Conservation (phyloP, 352 stramenopile species). For the Thraustochytrium sp. region DNA sequence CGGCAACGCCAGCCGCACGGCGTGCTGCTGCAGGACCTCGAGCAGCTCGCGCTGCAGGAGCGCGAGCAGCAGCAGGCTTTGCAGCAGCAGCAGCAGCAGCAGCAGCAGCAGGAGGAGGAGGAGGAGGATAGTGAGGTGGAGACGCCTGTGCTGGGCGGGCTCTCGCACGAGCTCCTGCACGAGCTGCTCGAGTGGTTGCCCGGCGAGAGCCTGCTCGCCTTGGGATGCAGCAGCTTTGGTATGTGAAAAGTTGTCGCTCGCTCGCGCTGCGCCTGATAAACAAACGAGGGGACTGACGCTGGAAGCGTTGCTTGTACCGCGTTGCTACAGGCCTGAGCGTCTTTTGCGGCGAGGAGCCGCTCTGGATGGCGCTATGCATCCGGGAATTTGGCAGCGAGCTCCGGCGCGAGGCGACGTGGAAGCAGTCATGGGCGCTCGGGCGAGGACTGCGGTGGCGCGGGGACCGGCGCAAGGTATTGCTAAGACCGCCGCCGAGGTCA, state of each 20-base stretch:
- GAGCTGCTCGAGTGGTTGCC: slow-evolving; percentile 20
- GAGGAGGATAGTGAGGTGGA: too few species aligned
- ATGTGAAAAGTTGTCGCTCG: neutral
- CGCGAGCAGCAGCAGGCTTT: neutral
- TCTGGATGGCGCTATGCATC: slow-evolving; percentile 15
- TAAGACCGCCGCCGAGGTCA: neutral
- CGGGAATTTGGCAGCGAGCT: neutral
- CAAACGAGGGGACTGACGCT: neutral
- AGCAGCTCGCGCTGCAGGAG: neutral
- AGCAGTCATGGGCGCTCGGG: neutral
- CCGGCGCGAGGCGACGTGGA: neutral
- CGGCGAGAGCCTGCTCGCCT: neutral
- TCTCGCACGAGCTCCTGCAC: neutral
- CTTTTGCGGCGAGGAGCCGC: slow-evolving; percentile 1
- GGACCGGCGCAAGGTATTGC: neutral
- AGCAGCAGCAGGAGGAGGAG: neutral
- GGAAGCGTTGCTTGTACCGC: too few species aligned
- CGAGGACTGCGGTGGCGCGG: neutral
- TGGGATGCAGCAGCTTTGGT: slow-evolving; percentile 24
- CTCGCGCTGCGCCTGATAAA: neutral
- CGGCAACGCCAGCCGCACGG: too few species aligned
- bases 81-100: neutral
- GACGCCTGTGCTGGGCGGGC: neutral
- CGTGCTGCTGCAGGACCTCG: too few species aligned
- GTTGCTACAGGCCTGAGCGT: slow-evolving; percentile 15